These are phyloP conservation scores for Hyparrhenia diplandra DNA, from an alignment of 176 grass and related monocot genomes.

Conservation along the genomic window DNA sequence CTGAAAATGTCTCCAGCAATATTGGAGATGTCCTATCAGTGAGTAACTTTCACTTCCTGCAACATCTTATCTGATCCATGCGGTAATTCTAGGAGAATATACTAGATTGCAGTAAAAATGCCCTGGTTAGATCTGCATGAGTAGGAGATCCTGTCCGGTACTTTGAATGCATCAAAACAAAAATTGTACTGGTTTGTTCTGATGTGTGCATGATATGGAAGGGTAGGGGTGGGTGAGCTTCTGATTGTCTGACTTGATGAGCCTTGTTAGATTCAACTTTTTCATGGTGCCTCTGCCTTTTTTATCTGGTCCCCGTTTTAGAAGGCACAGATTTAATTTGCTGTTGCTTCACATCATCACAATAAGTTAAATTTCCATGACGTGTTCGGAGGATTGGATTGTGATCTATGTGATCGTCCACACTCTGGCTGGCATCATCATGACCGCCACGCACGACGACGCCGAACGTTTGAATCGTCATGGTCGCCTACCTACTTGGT, in stretches of 20 bases:
- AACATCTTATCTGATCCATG: neutral
- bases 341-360: conserved; percentile 20
- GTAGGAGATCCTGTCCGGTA: neutral
- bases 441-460: too few relatives aligned
- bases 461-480: neutral
- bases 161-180: conserved; percentile 2
- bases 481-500: neutral
- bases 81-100: conserved; percentile 2
- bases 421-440: neutral
- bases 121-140: neutral
- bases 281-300: neutral
- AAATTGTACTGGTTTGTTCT: neutral
- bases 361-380: neutral
- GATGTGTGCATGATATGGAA: neutral
- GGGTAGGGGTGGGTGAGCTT: neutral
- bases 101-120: neutral
- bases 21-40: conserved; percentile 70
- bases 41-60: conserved; percentile 26
- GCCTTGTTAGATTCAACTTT: neutral
- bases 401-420: conserved; percentile 19
- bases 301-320: conserved; percentile 11
- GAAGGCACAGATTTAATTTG: neutral
- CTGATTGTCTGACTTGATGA: conserved; percentile 12
- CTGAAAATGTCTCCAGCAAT: conserved; percentile 73
- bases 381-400: neutral